Conservation (phyloP, 2,329 filamentous ascomycete genomes). For the Colletotrichum horii region DNA sequence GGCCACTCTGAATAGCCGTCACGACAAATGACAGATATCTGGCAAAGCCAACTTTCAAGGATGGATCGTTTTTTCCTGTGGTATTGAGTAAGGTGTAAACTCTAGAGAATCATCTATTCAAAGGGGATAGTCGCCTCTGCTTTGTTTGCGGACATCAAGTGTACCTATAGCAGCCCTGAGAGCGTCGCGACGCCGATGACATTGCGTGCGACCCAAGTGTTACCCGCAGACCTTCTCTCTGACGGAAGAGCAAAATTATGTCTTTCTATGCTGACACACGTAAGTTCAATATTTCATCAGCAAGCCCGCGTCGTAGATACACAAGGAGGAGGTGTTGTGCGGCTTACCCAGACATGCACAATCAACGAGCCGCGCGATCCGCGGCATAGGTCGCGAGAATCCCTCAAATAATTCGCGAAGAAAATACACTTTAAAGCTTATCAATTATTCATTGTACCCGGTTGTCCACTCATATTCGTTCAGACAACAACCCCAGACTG, state of each 20-base stretch:
- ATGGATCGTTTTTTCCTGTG: neutral
- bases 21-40: neutral
- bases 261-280: neutral
- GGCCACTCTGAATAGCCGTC: neutral
- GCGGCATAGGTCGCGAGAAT: neutral
- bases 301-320: neutral
- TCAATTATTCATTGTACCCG: neutral
- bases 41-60: neutral
- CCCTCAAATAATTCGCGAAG: neutral
- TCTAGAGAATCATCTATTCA: neutral
- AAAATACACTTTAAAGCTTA: neutral
- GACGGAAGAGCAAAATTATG: neutral
- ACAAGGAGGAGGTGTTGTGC: neutral
- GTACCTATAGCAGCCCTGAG: neutral
- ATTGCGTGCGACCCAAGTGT: neutral
- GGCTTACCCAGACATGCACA: neutral
- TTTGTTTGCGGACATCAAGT: neutral
- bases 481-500: neutral
- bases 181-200: neutral
- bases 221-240: neutral
- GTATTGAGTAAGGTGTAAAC: neutral
- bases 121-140: neutral
- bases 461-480: neutral
- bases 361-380: neutral
- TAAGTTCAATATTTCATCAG: neutral